These are phyloP conservation scores for Lavandula angustifolia DNA, from an alignment of 257 asterid genomes.

Conservation along the genomic window DNA sequence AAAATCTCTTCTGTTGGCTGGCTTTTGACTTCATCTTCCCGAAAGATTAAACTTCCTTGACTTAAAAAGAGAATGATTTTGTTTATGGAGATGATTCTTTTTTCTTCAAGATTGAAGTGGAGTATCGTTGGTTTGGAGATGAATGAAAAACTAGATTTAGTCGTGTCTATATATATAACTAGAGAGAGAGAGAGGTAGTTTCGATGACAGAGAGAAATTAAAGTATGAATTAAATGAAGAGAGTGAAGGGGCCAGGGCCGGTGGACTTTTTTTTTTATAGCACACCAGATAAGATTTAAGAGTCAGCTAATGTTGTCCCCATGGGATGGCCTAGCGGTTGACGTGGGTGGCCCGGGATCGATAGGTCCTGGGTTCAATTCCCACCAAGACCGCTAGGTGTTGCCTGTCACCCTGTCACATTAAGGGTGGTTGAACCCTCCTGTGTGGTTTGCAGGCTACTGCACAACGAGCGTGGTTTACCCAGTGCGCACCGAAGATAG, in stretches of 20 bases:
- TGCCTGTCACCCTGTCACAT: too few species aligned
- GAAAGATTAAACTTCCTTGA: neutral
- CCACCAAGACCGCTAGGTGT: too few species aligned
- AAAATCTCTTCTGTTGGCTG: conserved; percentile 46
- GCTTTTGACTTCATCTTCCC: conserved; percentile 47
- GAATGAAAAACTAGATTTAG: neutral
- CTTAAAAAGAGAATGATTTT: neutral
- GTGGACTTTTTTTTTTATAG: conserved; percentile 26
- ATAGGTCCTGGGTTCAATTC: too few species aligned
- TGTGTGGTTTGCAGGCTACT: too few species aligned
- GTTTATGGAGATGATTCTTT: neutral
- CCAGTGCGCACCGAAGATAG: too few species aligned
- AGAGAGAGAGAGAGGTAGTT: neutral
- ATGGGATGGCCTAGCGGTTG: too few species aligned
- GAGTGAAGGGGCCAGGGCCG: neutral
- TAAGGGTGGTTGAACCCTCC: too few species aligned
- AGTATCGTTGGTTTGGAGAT: neutral
- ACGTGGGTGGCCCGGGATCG: too few species aligned
- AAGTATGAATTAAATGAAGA: neutral
- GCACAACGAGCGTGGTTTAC: too few species aligned
- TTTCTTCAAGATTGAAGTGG: neutral
- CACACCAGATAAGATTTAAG: conserved; percentile 30
- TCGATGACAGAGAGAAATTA: neutral
- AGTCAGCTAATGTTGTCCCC: conserved; percentile 2
- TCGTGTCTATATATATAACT: neutral